Percentiles rank a stretch among this genome's conserved stretches.
phyloP scores from a whole-genome alignment of 768 basidiomycete genomes.

The Roridomyces roridus region DNA sequence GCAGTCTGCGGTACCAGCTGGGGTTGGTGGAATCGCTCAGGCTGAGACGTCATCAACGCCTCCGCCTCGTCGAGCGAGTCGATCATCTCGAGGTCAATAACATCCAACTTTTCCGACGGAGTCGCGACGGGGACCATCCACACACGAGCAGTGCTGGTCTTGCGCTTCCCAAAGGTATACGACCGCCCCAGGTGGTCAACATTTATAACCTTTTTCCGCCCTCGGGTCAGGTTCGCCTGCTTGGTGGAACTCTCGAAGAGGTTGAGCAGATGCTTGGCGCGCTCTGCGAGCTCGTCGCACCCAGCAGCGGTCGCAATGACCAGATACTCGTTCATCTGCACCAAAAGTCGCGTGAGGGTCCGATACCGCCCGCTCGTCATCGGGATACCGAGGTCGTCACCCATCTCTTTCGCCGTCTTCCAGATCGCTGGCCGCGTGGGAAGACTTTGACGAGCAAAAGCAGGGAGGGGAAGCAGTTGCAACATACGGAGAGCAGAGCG shows the following conservation, averaged over 20 bases:
- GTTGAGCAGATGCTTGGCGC: slow-evolving; percentile 57
- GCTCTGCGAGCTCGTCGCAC: slow-evolving; percentile 57
- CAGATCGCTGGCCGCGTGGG: slow-evolving; percentile 69
- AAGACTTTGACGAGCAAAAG: slow-evolving; percentile 64
- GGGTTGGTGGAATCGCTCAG: slow-evolving; percentile 20
- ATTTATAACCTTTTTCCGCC: slow-evolving; percentile 60
- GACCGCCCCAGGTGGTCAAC: slow-evolving; percentile 83
- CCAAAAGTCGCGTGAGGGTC: slow-evolving; percentile 63
- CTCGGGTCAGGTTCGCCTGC: slow-evolving; percentile 50
- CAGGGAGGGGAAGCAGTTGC: slow-evolving; percentile 82
- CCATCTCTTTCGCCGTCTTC: slow-evolving; percentile 70
- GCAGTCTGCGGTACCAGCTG: slow-evolving; percentile 56
- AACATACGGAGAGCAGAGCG: slow-evolving; percentile 65
- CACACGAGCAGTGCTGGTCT: slow-evolving; percentile 88
- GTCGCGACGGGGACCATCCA: slow-evolving; percentile 81
- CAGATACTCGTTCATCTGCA: slow-evolving; percentile 68
- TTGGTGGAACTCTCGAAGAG: slow-evolving; percentile 73
- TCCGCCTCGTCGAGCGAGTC: slow-evolving; percentile 20
- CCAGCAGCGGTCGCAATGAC: slow-evolving; percentile 66
- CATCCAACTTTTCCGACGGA: slow-evolving; percentile 3
- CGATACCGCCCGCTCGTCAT: slow-evolving; percentile 78
- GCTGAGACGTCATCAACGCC: slow-evolving; percentile 16
- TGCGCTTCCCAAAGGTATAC: slow-evolving; percentile 87
- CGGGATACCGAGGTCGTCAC: slow-evolving; percentile 56
- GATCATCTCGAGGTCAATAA: slow-evolving; percentile 35